Base-by-base conservation (phyloP, 2,329 filamentous ascomycete species). In the Pseudopyricularia cyperi region DNA sequence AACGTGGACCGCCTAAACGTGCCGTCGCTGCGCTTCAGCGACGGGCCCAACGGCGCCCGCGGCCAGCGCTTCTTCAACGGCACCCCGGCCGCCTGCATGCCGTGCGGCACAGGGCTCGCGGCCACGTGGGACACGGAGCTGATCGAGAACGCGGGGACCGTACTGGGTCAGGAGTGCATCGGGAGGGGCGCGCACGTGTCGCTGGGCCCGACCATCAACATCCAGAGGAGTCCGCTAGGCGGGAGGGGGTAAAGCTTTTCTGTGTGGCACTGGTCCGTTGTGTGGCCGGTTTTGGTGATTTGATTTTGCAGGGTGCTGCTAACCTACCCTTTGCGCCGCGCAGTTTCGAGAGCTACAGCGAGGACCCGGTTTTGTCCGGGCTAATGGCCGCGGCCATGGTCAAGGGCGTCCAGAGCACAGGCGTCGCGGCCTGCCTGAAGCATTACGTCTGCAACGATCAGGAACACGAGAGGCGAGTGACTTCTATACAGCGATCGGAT, bases 121-220 rank as follows among this genome's bases (percentile, higher is more conserved):
- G 80, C 82, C 4, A 85, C 84, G 8, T 88, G 81, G 76, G 79
- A 85, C 62, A 75, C 75, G 53, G 66, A 72, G 17, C 72, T 86
- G 37, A 77, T 83, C 53, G 80, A 79, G 60, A 68, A 72, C 46
- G 79, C 82, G 32, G 84, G 84, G 42, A 66, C 74, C 55, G 76
- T 79, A 52, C 84, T 87, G 77, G 84, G 80, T 12, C 66, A 74
- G 51, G 84, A 88, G 62, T 77, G 82, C 59, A 75, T 73, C 54
- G 77, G 68, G 53, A 88, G 87, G 66, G 83, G 84, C 53, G 73
- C 83, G 17, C 81, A 87, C 60, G 74, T 85, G 12, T 76, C 82
- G 59, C 71, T 87, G 32, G 84, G 82, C 6, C 84, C 84, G 2
- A 72, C 69, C 0, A 66, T 71, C 54, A 71, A 65, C 58, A 68